A percentile compares a stretch with the other conserved stretches of the same genome.
Evolutionary conservation across 1,284 basidiomycete genomes (phyloP).

Genomic region (Tetrapyrgos nigripes): DNA sequence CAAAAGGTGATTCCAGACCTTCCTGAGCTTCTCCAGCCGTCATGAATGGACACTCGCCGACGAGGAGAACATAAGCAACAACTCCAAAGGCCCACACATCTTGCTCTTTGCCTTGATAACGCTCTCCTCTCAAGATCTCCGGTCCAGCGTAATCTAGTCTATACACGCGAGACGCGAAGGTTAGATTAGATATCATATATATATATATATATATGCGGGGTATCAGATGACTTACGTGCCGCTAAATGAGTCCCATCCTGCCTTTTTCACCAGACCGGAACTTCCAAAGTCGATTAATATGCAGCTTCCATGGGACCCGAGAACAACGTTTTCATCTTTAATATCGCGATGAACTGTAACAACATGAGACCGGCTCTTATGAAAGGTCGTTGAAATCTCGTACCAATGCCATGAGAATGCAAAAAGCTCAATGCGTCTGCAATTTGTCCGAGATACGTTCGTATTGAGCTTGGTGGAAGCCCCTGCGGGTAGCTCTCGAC

Average conservation of each 20-base stretch:
- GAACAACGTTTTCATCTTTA: conserved; percentile 97
- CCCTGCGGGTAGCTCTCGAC: conserved; percentile 92
- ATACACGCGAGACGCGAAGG: conserved; percentile 14
- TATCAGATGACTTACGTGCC: conserved; percentile 76
- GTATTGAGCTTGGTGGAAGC: conserved; percentile 76
- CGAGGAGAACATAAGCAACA: conserved; percentile 93
- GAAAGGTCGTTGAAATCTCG: conserved; percentile 29
- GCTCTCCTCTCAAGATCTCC: conserved; percentile 94
- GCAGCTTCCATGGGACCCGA: conserved; percentile 76
- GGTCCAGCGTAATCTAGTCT: conserved; percentile 98
- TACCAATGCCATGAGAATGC: conserved; percentile 89
- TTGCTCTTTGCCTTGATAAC: conserved; percentile 95
- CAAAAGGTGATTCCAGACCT: conserved; percentile 77
- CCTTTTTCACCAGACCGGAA: conserved; percentile 84
- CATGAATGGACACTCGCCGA: conserved; percentile 95
- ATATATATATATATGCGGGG: conserved; percentile 26
- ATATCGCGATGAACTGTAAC: conserved; percentile 92
- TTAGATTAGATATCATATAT: conserved; percentile 9
- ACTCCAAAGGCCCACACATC: conserved; percentile 99
- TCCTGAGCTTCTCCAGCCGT: conserved; percentile 85
- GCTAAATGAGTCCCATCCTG: conserved; percentile 95
- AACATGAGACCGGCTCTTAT: conserved; percentile 12
- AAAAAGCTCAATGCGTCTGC: conserved; percentile 93
- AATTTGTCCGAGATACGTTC: conserved; percentile 92
- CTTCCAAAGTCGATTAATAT: conserved; percentile 98